A percentile compares a stretch with the other conserved stretches of the same genome.
phyloP scores from a whole-genome alignment of 169 alveolate species.

The Hepatocystis sp. region DNA sequence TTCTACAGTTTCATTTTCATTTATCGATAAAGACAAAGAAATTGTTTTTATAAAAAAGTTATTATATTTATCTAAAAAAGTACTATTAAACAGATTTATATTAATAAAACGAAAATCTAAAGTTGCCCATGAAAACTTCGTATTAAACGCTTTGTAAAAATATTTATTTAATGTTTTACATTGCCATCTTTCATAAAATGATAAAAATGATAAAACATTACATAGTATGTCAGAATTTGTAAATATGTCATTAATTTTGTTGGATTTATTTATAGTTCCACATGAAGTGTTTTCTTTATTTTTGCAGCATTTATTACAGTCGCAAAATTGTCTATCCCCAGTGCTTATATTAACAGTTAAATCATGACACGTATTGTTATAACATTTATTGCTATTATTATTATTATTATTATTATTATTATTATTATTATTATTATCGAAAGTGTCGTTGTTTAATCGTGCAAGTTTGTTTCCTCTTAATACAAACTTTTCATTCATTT shows the following conservation, averaged over 20 bases:
- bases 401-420: too few relatives aligned
- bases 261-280: background rate
- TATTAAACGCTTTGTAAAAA: slow-evolving; percentile 53
- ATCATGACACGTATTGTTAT: too few relatives aligned
- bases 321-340: too few relatives aligned
- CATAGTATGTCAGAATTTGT: slow-evolving; percentile 44
- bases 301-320: too few relatives aligned
- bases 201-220: slow-evolving; percentile 28
- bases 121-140: slow-evolving; percentile 53
- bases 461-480: too few relatives aligned
- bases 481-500: background rate
- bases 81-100: slow-evolving; percentile 22
- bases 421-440: too few relatives aligned
- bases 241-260: slow-evolving; percentile 2
- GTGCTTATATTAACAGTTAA: too few relatives aligned
- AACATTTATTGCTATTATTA: too few relatives aligned
- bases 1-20: slow-evolving; percentile 34
- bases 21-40: slow-evolving; percentile 30
- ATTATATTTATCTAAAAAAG: slow-evolving; percentile 16
- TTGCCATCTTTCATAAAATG: slow-evolving; percentile 57
- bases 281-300: background rate
- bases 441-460: too few relatives aligned
- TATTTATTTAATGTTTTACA: slow-evolving; percentile 30
- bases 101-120: slow-evolving; percentile 53
- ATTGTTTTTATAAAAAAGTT: slow-evolving; percentile 26